Percentiles rank a stretch among this genome's conserved stretches.
Conservation (phyloP, 2,329 filamentous ascomycete genomes). For the Fusarium sp. region DNA sequence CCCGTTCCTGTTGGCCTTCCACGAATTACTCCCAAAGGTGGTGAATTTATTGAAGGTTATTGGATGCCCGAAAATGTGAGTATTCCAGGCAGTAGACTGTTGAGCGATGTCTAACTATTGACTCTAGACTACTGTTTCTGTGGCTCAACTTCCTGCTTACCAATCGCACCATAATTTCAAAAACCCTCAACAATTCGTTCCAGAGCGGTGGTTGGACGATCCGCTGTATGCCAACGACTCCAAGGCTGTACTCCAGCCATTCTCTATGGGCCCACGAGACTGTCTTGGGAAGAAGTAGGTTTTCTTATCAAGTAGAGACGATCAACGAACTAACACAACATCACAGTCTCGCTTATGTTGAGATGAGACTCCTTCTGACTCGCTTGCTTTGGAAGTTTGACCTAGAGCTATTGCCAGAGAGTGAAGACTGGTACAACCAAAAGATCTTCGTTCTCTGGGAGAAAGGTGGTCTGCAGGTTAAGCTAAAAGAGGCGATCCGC, state of each 20-base stretch:
- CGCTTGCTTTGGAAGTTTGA: constrained; percentile 23
- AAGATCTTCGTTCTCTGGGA: constrained; percentile 4
- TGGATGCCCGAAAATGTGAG: constrained; percentile 8
- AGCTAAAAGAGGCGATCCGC: neutral
- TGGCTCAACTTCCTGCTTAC: constrained; percentile 3
- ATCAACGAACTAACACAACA: neutral
- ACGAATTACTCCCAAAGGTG: neutral
- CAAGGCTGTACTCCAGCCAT: neutral
- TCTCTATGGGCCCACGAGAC: constrained; percentile 7
- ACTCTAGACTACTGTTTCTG: neutral
- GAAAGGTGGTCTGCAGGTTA: neutral
- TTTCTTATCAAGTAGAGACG: rapidly evolving
- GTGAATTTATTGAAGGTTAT: constrained; percentile 12
- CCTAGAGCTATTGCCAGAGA: neutral
- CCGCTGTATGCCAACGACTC: neutral
- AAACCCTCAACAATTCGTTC: neutral
- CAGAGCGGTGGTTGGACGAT: constrained; percentile 14
- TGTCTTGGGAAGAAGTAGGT: constrained; percentile 24
- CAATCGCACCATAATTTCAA: constrained; percentile 3
- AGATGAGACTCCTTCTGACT: constrained; percentile 15
- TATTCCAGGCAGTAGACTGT: rapidly evolving
- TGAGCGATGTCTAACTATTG: neutral
- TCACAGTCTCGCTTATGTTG: constrained; percentile 5
- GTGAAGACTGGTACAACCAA: neutral
- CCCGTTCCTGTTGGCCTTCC: neutral